Percentiles rank a stretch among this genome's conserved stretches.
These are phyloP conservation scores for Botryosphaeria dothidea DNA, from an alignment of 2,329 filamentous ascomycete species.

Conservation along the genomic window DNA sequence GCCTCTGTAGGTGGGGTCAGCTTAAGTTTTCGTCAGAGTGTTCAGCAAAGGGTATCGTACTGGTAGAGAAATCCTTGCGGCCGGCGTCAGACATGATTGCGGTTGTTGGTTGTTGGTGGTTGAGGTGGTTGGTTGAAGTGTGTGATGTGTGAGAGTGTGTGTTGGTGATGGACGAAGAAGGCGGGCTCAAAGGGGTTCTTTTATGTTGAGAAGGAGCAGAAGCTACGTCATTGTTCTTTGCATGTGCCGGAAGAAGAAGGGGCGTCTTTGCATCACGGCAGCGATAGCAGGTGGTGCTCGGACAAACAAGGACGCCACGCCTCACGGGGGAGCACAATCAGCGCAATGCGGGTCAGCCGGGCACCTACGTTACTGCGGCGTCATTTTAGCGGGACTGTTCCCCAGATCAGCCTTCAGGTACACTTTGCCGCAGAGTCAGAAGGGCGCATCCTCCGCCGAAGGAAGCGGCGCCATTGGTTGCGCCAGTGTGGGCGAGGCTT, in stretches of 20 bases:
- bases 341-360: background rate
- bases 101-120: constrained; percentile 40
- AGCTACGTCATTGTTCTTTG: constrained; percentile 16
- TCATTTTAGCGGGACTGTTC: constrained; percentile 9
- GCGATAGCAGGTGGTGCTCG: background rate
- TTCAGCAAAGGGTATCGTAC: constrained; percentile 27
- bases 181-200: background rate
- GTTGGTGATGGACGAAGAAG: constrained; percentile 19
- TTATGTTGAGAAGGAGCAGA: background rate
- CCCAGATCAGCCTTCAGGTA: constrained; percentile 11
- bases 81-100: constrained; percentile 60
- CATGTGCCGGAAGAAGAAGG: constrained; percentile 5
- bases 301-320: background rate
- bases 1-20: constrained; percentile 47
- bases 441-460: background rate
- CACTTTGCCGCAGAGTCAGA: background rate
- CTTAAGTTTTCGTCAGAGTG: background rate
- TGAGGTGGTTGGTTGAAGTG: constrained; percentile 26
- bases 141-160: background rate
- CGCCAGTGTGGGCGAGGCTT: background rate
- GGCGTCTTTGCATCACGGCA: background rate
- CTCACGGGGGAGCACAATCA: background rate
- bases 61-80: constrained; percentile 62
- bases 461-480: background rate
- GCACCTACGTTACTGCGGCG: constrained; percentile 9